Percentiles rank a stretch among this genome's conserved stretches.
phyloP scores from a whole-genome alignment of 768 basidiomycete genomes.

The Termitomyces sp. region DNA sequence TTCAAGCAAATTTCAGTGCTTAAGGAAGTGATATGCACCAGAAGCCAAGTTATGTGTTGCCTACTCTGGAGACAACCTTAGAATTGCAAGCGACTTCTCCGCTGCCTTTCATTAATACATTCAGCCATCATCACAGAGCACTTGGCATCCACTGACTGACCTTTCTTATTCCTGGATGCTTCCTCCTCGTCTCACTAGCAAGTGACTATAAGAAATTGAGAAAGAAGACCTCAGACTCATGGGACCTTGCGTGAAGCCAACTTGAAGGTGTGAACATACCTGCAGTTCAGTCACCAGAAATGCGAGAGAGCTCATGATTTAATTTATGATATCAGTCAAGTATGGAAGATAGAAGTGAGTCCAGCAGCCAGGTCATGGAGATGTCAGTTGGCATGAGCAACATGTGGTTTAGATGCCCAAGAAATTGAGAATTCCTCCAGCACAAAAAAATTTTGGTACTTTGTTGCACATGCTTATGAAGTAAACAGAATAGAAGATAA shows the following conservation, averaged over 20 bases:
- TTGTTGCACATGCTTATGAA: no score
- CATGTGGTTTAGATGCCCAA: not conserved
- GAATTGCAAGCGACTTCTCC: slow-evolving; percentile 78
- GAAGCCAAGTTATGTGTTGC: slow-evolving; percentile 66
- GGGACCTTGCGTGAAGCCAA: not conserved
- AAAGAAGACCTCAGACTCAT: not conserved
- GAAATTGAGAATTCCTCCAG: no score
- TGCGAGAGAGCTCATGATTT: slow-evolving; percentile 18
- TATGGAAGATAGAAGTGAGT: not conserved
- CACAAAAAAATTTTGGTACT: no score
- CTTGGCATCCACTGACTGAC: slow-evolving; percentile 33
- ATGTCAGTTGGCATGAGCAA: not conserved
- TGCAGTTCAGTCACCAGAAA: slow-evolving; percentile 12
- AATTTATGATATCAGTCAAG: not conserved
- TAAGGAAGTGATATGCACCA: slow-evolving; percentile 40
- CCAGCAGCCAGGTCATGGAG: not conserved
- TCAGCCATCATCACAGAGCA: slow-evolving; percentile 9
- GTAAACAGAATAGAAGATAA: no score
- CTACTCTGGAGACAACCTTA: slow-evolving; percentile 79
- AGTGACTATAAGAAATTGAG: slow-evolving; percentile 48
- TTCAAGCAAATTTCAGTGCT: not conserved
- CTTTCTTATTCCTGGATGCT: slow-evolving; percentile 92
- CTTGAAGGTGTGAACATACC: slow-evolving; percentile 1
- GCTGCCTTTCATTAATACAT: slow-evolving; percentile 51
- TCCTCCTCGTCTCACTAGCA: slow-evolving; percentile 82